Conservation (phyloP, 345 rosid species). For the Gossypium longicalyx region DNA sequence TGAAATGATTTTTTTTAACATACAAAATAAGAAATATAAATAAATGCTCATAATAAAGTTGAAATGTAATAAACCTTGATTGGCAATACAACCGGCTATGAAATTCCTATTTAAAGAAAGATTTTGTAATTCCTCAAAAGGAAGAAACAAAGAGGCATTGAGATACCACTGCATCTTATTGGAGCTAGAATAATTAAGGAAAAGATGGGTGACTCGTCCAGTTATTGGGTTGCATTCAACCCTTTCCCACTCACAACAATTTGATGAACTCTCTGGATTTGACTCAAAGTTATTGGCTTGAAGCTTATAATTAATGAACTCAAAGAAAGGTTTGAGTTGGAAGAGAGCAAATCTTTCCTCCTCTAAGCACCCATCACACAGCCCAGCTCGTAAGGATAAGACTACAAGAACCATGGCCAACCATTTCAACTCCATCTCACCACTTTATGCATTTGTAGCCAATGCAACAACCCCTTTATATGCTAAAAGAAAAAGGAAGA, state of each 20-base stretch:
- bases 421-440: not conserved
- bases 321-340: not conserved
- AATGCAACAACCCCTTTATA: not conserved
- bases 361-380: not conserved
- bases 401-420: not conserved
- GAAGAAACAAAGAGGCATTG: slow-evolving; percentile 7
- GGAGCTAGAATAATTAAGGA: not conserved
- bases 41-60: too few relatives aligned
- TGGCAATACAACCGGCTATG: not conserved
- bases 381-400: not conserved
- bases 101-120: not conserved
- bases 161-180: not conserved
- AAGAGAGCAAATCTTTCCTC: slow-evolving; percentile 1
- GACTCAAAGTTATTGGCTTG: not conserved
- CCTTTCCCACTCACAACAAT: not conserved
- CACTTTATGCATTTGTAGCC: not conserved
- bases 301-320: not conserved
- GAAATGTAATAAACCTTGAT: not conserved
- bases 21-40: too few relatives aligned
- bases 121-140: not conserved
- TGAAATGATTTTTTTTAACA: too few relatives aligned
- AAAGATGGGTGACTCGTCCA: not conserved
- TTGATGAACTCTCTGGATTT: too few relatives aligned
- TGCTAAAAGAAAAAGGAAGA: not conserved
- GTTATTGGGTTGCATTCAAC: not conserved